Conservation (phyloP, 169 alveolate genomes). For the Eimeria sp. region DNA sequence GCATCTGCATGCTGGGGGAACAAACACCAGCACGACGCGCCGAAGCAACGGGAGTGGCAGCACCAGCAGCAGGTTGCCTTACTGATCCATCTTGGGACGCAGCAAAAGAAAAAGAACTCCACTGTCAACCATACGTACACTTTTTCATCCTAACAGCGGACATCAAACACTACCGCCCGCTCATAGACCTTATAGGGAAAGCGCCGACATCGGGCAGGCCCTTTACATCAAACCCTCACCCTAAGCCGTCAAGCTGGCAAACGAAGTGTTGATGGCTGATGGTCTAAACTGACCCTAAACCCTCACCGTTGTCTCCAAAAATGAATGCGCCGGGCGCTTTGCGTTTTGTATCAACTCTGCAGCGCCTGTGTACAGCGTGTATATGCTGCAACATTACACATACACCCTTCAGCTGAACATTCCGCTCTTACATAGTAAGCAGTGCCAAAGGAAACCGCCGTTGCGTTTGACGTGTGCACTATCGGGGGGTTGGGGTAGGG, state of each 20-base stretch:
- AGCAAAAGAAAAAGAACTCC: slow-evolving; percentile 78
- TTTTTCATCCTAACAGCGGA: slow-evolving; percentile 54
- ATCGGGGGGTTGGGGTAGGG: not conserved
- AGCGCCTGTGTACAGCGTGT: slow-evolving; percentile 58
- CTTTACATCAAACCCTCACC: not conserved
- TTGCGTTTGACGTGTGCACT: not conserved
- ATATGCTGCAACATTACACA: slow-evolving; percentile 3
- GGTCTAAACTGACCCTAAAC: not conserved
- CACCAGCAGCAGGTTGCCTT: slow-evolving; percentile 46
- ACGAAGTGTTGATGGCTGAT: not conserved
- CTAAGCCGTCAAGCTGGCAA: not conserved
- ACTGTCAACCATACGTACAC: slow-evolving; percentile 81
- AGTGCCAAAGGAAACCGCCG: not conserved
- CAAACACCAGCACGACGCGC: not conserved
- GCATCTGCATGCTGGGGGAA: not conserved
- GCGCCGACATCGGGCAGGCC: not conserved
- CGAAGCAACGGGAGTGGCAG: slow-evolving; percentile 2
- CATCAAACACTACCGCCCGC: not conserved
- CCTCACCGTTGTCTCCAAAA: slow-evolving; percentile 77
- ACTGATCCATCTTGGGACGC: slow-evolving; percentile 84
- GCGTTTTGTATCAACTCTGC: slow-evolving; percentile 56
- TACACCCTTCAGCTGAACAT: not conserved
- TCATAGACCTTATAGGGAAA: not conserved
- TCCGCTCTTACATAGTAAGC: not conserved
- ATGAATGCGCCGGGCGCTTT: slow-evolving; percentile 77